Conservation (phyloP, 345 rosid species). For the Mangifera indica region DNA sequence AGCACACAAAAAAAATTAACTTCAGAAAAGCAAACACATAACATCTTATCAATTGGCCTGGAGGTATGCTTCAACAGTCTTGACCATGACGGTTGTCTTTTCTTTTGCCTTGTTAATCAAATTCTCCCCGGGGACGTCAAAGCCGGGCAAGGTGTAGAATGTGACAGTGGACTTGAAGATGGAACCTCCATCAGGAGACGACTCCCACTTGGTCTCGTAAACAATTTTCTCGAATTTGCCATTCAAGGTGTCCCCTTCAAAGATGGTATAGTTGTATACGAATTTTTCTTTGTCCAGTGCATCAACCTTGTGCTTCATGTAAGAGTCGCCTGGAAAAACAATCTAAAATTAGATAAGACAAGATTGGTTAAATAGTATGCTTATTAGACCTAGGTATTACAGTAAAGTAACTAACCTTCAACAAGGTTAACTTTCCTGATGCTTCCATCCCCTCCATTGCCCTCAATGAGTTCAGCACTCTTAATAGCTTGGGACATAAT, state of each 20-base stretch:
- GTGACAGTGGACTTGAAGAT: not conserved
- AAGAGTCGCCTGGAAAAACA: conserved; percentile 18
- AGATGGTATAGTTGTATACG: conserved; percentile 29
- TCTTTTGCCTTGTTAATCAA: too few relatives aligned
- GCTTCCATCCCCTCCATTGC: conserved; percentile 42
- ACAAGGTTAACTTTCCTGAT: conserved; percentile 28
- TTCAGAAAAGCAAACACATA: too few relatives aligned
- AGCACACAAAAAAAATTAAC: too few relatives aligned
- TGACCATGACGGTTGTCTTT: too few relatives aligned
- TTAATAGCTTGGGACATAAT: conserved; percentile 32
- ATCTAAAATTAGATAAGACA: not conserved
- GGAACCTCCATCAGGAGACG: conserved; percentile 30
- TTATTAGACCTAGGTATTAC: too few relatives aligned
- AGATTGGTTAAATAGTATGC: too few relatives aligned
- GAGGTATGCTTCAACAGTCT: too few relatives aligned
- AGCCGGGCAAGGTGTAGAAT: too few relatives aligned
- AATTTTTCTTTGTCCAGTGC: conserved; percentile 30
- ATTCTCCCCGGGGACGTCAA: too few relatives aligned
- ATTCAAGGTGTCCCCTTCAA: conserved; percentile 29
- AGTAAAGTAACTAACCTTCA: conserved; percentile 9
- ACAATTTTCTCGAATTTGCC: conserved; percentile 27
- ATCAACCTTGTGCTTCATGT: conserved; percentile 30
- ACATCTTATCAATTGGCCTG: too few relatives aligned
- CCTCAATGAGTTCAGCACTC: conserved; percentile 30
- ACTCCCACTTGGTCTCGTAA: conserved; percentile 27